phyloP scores from a whole-genome alignment of 768 basidiomycete genomes.

The Podaxis carcinomalis region DNA sequence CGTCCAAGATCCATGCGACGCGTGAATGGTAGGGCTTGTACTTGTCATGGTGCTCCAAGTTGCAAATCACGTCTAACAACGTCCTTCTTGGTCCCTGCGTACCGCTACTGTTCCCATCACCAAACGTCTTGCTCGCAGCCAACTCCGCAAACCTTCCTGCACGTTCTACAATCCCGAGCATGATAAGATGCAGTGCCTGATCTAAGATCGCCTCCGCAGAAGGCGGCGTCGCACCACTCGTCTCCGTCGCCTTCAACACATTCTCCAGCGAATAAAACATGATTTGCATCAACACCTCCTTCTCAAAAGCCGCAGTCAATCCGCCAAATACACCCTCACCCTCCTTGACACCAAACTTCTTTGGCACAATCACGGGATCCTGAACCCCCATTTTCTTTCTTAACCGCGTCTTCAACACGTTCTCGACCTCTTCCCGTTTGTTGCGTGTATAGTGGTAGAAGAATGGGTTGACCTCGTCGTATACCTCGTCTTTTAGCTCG shows the following conservation, averaged over 20 bases:
- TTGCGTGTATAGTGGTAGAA: slow-evolving; percentile 96
- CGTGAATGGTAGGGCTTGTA: slow-evolving; percentile 71
- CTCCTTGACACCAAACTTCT: slow-evolving; percentile 53
- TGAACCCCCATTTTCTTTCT: slow-evolving; percentile 55
- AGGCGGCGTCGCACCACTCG: slow-evolving; percentile 50
- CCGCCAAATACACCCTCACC: slow-evolving; percentile 59
- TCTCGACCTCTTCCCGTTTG: slow-evolving; percentile 88
- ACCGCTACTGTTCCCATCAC: slow-evolving; percentile 27
- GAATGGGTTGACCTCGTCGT: slow-evolving; percentile 90
- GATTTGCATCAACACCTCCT: slow-evolving; percentile 71
- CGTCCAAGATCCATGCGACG: slow-evolving; percentile 69
- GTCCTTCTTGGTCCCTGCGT: slow-evolving; percentile 45
- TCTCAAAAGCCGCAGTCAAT: slow-evolving; percentile 62
- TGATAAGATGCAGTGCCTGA: slow-evolving; percentile 79
- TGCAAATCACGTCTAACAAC: slow-evolving; percentile 68
- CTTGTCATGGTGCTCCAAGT: slow-evolving; percentile 72
- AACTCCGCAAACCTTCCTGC: slow-evolving; percentile 57
- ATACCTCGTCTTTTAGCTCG: slow-evolving; percentile 78
- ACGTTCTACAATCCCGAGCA: slow-evolving; percentile 79
- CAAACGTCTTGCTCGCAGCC: slow-evolving; percentile 48
- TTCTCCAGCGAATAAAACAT: slow-evolving; percentile 82
- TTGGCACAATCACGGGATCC: slow-evolving; percentile 75
- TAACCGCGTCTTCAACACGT: slow-evolving; percentile 58
- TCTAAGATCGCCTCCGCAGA: slow-evolving; percentile 92
- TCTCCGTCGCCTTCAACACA: slow-evolving; percentile 61